phyloP scores from a whole-genome alignment of 1,284 basidiomycete genomes.

The Rhodotorula sp. region DNA sequence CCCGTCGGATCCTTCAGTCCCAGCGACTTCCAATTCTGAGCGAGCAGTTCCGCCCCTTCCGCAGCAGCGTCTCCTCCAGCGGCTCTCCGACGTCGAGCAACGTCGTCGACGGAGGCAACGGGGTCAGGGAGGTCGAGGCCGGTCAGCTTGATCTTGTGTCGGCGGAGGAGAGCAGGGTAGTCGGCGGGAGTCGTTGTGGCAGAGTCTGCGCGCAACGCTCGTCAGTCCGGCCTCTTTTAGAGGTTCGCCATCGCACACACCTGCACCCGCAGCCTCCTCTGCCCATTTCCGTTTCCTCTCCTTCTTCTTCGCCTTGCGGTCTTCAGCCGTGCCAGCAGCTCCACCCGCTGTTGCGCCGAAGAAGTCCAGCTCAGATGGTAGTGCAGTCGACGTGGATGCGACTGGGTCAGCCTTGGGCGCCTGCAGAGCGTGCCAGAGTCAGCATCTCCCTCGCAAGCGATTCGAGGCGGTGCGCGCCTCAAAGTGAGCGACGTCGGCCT shows the following conservation, averaged over 20 bases:
- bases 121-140: constrained; percentile 51
- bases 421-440: background rate
- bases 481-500: constrained; percentile 70
- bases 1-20: constrained; percentile 47
- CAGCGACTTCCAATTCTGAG: constrained; percentile 69
- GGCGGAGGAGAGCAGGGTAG: constrained; percentile 19
- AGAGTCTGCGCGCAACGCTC: background rate
- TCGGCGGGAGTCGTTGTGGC: constrained; percentile 2
- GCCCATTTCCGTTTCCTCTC: constrained; percentile 40
- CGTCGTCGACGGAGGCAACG: constrained; percentile 46
- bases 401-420: background rate
- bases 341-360: constrained; percentile 57
- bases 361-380: constrained; percentile 80
- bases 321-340: constrained; percentile 55
- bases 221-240: background rate
- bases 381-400: constrained; percentile 41
- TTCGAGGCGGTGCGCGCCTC: constrained; percentile 52
- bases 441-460: background rate
- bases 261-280: background rate
- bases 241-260: background rate
- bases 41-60: constrained; percentile 81
- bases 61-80: background rate
- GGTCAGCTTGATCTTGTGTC: constrained; percentile 46
- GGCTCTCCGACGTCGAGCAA: constrained; percentile 20
- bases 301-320: constrained; percentile 34